Conservation (phyloP, 1,284 basidiomycete genomes). For the Mrakiaceae sp. region DNA sequence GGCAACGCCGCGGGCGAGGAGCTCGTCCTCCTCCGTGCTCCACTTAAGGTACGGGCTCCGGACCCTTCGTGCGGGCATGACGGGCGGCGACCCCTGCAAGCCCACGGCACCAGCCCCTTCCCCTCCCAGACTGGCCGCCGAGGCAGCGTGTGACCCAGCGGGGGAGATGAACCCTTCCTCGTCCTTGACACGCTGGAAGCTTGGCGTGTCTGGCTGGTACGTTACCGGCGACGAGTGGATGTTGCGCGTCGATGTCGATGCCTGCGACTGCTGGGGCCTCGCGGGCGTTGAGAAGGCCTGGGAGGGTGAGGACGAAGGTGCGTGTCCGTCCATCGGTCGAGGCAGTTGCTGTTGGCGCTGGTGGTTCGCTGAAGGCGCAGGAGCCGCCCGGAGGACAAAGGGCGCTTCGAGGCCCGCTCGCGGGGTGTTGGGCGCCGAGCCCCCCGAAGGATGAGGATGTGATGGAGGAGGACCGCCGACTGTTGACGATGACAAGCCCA, state of each 20-base stretch:
- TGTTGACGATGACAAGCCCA: background rate
- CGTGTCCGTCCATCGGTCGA: no score
- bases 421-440: background rate
- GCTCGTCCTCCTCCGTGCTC: slow-evolving; percentile 37
- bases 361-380: background rate
- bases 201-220: background rate
- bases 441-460: background rate
- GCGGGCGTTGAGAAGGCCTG: no score
- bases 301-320: no score
- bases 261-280: no score
- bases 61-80: slow-evolving; percentile 10
- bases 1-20: slow-evolving; percentile 35
- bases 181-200: background rate
- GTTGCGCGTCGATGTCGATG: background rate
- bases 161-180: background rate
- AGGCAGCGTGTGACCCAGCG: no score
- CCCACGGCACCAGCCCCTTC: background rate
- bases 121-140: no score
- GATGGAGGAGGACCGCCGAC: no score
- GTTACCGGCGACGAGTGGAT: background rate
- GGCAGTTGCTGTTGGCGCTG: no score
- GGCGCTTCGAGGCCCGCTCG: background rate
- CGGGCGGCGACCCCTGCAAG: background rate
- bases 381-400: background rate
- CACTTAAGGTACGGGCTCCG: slow-evolving; percentile 37